phyloP scores from a whole-genome alignment of 2,329 filamentous ascomycete genomes.

The Ophidiomyces ophidiicola region DNA sequence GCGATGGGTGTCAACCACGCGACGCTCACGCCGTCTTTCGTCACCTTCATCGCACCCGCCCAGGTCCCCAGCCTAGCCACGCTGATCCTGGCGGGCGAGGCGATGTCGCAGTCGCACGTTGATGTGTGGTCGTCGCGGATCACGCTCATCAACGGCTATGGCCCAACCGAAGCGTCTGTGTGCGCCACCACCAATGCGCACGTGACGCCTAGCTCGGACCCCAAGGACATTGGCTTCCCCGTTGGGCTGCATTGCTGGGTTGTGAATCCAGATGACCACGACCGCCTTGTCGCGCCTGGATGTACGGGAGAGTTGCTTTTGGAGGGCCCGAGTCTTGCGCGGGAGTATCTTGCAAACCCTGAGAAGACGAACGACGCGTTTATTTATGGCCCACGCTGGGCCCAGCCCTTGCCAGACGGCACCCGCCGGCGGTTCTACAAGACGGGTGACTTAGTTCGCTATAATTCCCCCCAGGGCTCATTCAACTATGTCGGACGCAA shows the following conservation, averaged over 20 bases:
- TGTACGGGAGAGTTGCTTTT: conserved; percentile 29
- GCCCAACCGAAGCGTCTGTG: conserved; percentile 34
- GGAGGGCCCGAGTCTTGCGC: conserved; percentile 45
- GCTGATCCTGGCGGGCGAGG: conserved; percentile 36
- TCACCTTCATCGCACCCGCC: conserved; percentile 35
- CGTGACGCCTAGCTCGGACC: conserved; percentile 23
- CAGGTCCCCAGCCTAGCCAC: conserved; percentile 34
- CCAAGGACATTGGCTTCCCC: conserved; percentile 27
- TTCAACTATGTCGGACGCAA: conserved; percentile 45
- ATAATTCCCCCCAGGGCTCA: conserved; percentile 27
- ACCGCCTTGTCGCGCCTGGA: conserved; percentile 33
- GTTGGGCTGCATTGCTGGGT: conserved; percentile 29
- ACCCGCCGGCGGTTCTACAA: conserved; percentile 28
- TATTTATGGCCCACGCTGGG: conserved; percentile 45
- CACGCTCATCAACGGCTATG: conserved; percentile 34
- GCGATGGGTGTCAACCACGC: conserved; percentile 42
- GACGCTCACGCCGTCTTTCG: conserved; percentile 50
- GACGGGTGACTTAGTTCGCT: conserved; percentile 31
- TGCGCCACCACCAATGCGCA: conserved; percentile 25
- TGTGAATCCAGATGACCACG: conserved; percentile 30
- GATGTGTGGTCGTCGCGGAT: conserved; percentile 27
- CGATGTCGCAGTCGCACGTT: conserved; percentile 36
- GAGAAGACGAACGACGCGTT: conserved; percentile 48
- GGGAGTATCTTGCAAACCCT: conserved; percentile 49
- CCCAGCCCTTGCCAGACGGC: conserved; percentile 25